Conservation (phyloP, 345 rosid genomes). For the Ceriops decandra region DNA sequence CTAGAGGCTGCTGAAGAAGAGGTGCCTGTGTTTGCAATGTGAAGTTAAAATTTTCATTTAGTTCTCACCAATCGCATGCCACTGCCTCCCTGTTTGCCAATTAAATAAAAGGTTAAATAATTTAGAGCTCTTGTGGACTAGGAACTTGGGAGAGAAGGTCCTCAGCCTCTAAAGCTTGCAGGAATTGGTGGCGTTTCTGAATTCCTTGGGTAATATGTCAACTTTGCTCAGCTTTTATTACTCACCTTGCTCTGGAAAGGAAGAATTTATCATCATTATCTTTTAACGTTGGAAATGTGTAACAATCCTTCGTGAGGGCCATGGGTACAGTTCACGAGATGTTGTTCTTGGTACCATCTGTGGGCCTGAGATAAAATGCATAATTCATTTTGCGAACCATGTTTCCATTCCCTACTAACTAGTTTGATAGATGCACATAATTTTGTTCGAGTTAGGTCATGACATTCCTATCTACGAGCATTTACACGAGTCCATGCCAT, state of each 20-base stretch:
- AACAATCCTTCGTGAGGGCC: not conserved
- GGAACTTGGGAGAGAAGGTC: conserved; percentile 86
- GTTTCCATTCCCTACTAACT: too few relatives aligned
- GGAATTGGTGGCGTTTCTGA: conserved; percentile 88
- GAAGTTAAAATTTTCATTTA: conserved; percentile 18
- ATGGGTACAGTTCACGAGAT: not conserved
- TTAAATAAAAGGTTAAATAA: conserved; percentile 6
- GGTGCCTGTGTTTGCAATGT: conserved; percentile 35
- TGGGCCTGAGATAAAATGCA: too few relatives aligned
- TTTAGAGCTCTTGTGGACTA: conserved; percentile 24
- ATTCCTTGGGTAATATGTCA: conserved; percentile 73
- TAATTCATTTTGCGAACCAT: too few relatives aligned
- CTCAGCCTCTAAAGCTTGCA: conserved; percentile 72
- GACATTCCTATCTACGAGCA: too few relatives aligned
- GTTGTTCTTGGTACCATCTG: too few relatives aligned
- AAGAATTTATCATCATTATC: not conserved
- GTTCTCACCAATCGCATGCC: conserved; percentile 3
- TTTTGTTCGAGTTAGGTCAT: too few relatives aligned
- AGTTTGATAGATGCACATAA: too few relatives aligned
- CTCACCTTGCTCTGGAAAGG: not conserved
- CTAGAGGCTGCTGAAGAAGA: conserved; percentile 85
- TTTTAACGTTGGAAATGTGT: not conserved
- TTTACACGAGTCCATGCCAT: too few relatives aligned
- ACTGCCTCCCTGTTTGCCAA: not conserved
- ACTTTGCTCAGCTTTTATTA: not conserved